Percentiles rank a stretch among this genome's conserved stretches.
phyloP scores from a whole-genome alignment of 2,329 filamentous ascomycete species.

The Penicillium olsonii region DNA sequence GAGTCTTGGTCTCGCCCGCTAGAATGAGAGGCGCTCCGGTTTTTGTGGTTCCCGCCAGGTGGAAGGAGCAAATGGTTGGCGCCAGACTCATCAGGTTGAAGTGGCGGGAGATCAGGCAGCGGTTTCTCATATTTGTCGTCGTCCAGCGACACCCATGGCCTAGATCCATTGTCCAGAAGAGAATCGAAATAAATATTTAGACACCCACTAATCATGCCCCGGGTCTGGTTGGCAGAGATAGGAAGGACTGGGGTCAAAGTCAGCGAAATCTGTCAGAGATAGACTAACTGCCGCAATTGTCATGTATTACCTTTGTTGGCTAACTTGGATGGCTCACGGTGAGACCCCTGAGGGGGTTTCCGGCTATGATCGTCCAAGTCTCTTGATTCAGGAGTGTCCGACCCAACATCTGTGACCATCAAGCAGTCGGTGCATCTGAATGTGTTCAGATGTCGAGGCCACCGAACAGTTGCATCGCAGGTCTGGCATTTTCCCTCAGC shows the following conservation, averaged over 20 bases:
- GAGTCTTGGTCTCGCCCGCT: constrained; percentile 20
- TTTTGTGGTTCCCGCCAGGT: constrained; percentile 20
- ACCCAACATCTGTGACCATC: constrained; percentile 77
- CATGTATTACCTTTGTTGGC: constrained; percentile 14
- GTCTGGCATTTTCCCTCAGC: constrained; percentile 79
- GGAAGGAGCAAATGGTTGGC: constrained; percentile 21
- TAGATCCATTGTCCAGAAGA: constrained; percentile 34
- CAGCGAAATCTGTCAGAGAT: constrained; percentile 2
- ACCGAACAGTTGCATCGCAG: constrained; percentile 77
- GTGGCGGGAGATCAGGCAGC: constrained; percentile 14
- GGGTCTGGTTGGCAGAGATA: constrained; percentile 63
- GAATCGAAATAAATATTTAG: constrained; percentile 53
- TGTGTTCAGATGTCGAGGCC: constrained; percentile 70
- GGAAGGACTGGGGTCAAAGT: constrained; percentile 37
- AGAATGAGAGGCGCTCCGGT: constrained; percentile 31
- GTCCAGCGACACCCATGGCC: constrained; percentile 20
- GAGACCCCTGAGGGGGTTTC: background rate
- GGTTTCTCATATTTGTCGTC: constrained; percentile 14
- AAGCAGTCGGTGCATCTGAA: constrained; percentile 84
- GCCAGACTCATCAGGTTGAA: constrained; percentile 10
- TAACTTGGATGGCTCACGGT: background rate
- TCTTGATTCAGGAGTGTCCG: constrained; percentile 30
- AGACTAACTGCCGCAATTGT: background rate
- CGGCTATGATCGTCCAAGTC: constrained; percentile 9
- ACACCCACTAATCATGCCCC: constrained; percentile 58